phyloP scores from a whole-genome alignment of 2,329 filamentous ascomycete species.

The Didymella lethalis region DNA sequence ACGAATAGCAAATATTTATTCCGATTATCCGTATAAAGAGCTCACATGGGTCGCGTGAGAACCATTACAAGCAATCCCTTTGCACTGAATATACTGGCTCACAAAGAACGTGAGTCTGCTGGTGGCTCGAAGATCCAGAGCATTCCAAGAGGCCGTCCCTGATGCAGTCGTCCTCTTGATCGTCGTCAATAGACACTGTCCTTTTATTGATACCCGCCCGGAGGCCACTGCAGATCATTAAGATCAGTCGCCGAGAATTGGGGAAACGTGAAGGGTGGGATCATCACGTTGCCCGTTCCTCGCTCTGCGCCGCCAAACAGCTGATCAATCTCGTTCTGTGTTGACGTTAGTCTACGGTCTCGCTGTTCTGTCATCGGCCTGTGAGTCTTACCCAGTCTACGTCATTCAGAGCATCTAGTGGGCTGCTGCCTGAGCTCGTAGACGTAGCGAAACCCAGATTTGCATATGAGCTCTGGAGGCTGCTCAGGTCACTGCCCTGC shows the following conservation, averaged over 20 bases:
- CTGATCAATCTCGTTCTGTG: constrained; percentile 57
- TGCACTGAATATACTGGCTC: neutral
- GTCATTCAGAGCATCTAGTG: constrained; percentile 53
- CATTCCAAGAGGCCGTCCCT: neutral
- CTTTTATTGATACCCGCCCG: constrained; percentile 9
- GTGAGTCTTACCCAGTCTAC: constrained; percentile 69
- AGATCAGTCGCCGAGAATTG: constrained; percentile 31
- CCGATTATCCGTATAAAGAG: neutral
- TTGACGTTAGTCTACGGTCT: neutral
- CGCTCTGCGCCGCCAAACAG: constrained; percentile 52
- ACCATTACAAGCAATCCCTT: neutral
- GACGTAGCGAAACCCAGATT: neutral
- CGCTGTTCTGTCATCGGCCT: no score
- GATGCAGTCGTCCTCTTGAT: neutral
- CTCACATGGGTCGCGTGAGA: neutral
- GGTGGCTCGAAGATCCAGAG: neutral
- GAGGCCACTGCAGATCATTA: constrained; percentile 34
- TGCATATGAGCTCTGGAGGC: neutral
- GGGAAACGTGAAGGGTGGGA: constrained; percentile 49
- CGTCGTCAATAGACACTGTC: neutral
- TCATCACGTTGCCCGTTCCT: constrained; percentile 39
- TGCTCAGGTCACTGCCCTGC: constrained; percentile 8
- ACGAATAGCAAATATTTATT: neutral
- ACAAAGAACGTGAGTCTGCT: neutral
- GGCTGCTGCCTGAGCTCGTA: constrained; percentile 26